Evolutionary conservation across 345 rosid genomes (phyloP).

Genomic region (Zanthoxylum bungeanum): DNA sequence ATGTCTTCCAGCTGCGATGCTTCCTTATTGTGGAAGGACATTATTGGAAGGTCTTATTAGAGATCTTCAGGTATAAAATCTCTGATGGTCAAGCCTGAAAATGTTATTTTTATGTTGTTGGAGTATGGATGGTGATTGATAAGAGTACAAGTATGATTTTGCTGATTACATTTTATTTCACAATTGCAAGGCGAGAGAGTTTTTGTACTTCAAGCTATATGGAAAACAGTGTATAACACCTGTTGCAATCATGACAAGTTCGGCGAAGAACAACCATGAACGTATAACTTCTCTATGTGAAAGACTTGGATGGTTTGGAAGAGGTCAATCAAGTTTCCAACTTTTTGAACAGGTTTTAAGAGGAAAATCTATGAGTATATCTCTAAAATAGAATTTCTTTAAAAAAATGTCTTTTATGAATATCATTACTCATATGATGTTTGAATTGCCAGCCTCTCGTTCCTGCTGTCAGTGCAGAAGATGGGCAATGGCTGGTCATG

Average conservation of each 20-base stretch:
- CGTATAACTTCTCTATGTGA: conserved; percentile 70
- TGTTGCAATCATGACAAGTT: conserved; percentile 92
- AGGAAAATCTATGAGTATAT: not conserved
- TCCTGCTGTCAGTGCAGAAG: conserved; percentile 74
- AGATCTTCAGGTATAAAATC: conserved; percentile 78
- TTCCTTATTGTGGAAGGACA: conserved; percentile 88
- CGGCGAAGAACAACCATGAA: conserved; percentile 90
- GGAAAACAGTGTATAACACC: conserved; percentile 88
- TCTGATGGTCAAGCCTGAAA: conserved; percentile 10
- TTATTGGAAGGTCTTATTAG: conserved; percentile 91
- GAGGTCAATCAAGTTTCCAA: conserved; percentile 77
- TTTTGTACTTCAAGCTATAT: conserved; percentile 76
- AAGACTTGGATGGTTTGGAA: conserved; percentile 85
- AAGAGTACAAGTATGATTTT: not conserved
- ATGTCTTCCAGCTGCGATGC: conserved; percentile 97
- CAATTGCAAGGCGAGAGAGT: conserved; percentile 76
- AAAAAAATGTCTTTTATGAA: not conserved
- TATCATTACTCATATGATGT: conserved; percentile 6
- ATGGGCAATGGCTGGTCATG: conserved; percentile 80
- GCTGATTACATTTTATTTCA: conserved; percentile 1
- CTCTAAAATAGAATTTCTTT: not conserved
- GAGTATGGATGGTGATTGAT: not conserved
- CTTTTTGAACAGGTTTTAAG: conserved; percentile 86
- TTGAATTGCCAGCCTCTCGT: conserved; percentile 72
- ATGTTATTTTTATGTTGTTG: conserved; percentile 11